Conservation (phyloP, 202 grass and related monocot species). For the Bolboschoenoplectus hybrid region DNA sequence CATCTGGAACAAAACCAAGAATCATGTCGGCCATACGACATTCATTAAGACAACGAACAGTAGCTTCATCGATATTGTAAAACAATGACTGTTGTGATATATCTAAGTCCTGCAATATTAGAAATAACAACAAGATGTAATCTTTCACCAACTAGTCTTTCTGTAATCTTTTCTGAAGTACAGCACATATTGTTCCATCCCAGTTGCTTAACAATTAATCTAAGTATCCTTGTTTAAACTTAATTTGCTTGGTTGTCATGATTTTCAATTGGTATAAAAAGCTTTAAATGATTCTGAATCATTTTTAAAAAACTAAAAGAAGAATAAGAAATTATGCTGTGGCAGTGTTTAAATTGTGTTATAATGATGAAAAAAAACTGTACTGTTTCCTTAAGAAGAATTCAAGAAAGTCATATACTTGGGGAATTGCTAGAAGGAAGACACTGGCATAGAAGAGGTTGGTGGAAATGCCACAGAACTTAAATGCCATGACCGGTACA, state of each 20-base stretch:
- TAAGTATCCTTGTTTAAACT: not conserved
- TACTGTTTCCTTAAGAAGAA: no score
- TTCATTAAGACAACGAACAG: conserved; percentile 91
- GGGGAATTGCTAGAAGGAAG: conserved; percentile 78
- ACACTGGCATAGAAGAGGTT: conserved; percentile 96
- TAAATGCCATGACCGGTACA: conserved; percentile 98
- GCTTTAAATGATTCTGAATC: no score
- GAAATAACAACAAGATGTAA: conserved; percentile 12
- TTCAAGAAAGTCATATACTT: conserved; percentile 33
- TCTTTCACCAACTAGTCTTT: not conserved
- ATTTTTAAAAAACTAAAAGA: no score
- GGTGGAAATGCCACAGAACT: conserved; percentile 90
- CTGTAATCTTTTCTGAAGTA: not conserved
- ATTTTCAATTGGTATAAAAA: no score
- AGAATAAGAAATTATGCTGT: no score
- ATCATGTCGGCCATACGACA: conserved; percentile 95
- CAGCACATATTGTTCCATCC: not conserved
- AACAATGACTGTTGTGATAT: conserved; percentile 92
- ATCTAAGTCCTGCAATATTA: conserved; percentile 75
- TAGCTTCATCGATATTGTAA: conserved; percentile 85
- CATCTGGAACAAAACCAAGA: conserved; percentile 91
- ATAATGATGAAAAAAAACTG: no score
- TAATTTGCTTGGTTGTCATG: no score
- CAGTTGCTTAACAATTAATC: not conserved
- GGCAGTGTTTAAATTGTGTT: no score